phyloP scores from a whole-genome alignment of 176 grass and related monocot species.

The Oryza australiensis region DNA sequence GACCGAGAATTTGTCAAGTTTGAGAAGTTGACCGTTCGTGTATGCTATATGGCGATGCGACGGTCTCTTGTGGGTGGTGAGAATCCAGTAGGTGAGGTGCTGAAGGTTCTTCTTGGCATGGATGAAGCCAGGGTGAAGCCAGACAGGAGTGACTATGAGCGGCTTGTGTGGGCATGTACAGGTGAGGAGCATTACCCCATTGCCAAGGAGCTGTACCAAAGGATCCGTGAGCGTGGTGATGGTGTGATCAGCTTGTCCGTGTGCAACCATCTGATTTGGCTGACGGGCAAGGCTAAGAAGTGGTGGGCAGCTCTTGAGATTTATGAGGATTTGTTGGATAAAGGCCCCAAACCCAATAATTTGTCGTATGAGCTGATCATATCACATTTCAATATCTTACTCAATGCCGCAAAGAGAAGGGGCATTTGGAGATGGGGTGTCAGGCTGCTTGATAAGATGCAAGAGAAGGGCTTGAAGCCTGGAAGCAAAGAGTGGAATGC shows the following conservation, averaged over 20 bases:
- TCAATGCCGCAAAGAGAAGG: slow-evolving; percentile 68
- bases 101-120: slow-evolving; percentile 66
- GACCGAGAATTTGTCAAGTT: slow-evolving; percentile 63
- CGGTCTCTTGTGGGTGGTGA: slow-evolving; percentile 44
- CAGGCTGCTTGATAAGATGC: slow-evolving; percentile 81
- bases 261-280: slow-evolving; percentile 91
- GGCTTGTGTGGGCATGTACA: slow-evolving; percentile 81
- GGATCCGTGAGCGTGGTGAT: slow-evolving; percentile 49
- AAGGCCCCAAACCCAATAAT: slow-evolving; percentile 73
- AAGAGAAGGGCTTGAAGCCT: slow-evolving; percentile 75
- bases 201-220: slow-evolving; percentile 74
- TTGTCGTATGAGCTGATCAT: slow-evolving; percentile 74
- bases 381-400: slow-evolving; percentile 74
- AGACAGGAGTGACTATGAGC: slow-evolving; percentile 46
- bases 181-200: slow-evolving; percentile 67
- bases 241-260: slow-evolving; percentile 63
- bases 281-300: slow-evolving; percentile 88
- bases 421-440: slow-evolving; percentile 76
- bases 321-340: slow-evolving; percentile 85
- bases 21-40: slow-evolving; percentile 45
- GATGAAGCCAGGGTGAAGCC: slow-evolving; percentile 51
- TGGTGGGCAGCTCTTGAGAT: slow-evolving; percentile 94
- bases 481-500: slow-evolving; percentile 82
- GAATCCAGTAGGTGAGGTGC: slow-evolving; percentile 47
- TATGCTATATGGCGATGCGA: slow-evolving; percentile 63